Evolutionary conservation across 73 alveolate genomes (phyloP), one percentile per base, ranked within the genome.

Genomic region (Diophrys appendiculata): DNA sequence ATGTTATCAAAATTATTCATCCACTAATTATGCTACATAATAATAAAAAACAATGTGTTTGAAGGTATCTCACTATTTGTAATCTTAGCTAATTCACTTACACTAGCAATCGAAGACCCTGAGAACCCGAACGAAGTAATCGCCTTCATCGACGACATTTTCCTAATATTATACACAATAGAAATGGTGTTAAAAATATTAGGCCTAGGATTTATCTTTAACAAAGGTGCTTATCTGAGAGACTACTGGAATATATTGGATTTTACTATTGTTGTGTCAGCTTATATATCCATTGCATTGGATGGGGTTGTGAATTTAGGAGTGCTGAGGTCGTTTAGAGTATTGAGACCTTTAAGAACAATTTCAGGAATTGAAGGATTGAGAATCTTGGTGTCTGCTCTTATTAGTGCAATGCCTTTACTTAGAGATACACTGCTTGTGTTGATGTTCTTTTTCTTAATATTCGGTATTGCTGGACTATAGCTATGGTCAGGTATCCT

Each of bases 301-400:
- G 88, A 91, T 3, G 82, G 90, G 8, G 83, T 79, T 2, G 88
- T 83, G 0, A 81, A 90, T 33, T 73, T 96, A 23, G 87, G 94
- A 23, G 98, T 96, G 2, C 87, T 97, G 52, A 80, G 99, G 76
- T 92, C 98, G 22, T 90, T 97, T 76, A 90, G 99, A 88, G 98
- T 96, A 33, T 73, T 97, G 29, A 90, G 99, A 60, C 99, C 99
- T 33, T 84, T 97, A 56, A 96, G 97, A 91, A 96, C 99, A 24
- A 97, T 97, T 71, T 92, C 97, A 28, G 87, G 97, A 33, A 87
- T 97, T 35, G 90, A 97, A 87, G 98, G 99, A 33, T 78, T 97
- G 76, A 94, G 96, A 83, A 84, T 93, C 54, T 84, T 97, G 64
- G 97, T 97, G 60, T 81, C 89, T 13, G 96, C 99, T 11, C 77